phyloP scores from a whole-genome alignment of 495 filamentous ascomycete species.

The Lasiosphaeris hirsuta region DNA sequence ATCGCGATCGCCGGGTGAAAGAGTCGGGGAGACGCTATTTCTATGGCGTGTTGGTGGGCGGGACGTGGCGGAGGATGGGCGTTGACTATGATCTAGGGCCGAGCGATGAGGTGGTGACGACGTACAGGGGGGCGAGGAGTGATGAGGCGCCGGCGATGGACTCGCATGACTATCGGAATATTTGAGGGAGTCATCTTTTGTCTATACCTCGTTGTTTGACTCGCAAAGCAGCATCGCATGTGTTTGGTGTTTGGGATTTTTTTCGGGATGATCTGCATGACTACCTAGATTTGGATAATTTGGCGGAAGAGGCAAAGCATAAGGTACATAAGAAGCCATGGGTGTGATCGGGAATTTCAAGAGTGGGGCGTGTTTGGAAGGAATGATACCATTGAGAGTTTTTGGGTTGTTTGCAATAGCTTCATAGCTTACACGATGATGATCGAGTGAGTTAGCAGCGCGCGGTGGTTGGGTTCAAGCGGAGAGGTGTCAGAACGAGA shows the following conservation, averaged over 20 bases:
- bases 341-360: no score
- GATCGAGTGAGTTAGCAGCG: no score
- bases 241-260: neutral
- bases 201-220: neutral
- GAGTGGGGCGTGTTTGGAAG: no score
- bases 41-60: slow-evolving; percentile 26
- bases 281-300: no score
- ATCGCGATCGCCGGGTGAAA: slow-evolving; percentile 17
- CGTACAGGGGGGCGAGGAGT: slow-evolving; percentile 9
- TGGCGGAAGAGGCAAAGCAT: no score
- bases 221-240: neutral
- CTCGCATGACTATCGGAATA: neutral
- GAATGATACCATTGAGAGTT: no score
- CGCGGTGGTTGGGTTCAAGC: no score
- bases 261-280: no score
- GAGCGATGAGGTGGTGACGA: slow-evolving; percentile 14
- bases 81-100: slow-evolving; percentile 24
- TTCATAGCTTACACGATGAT: no score
- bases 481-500: no score
- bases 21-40: slow-evolving; percentile 29
- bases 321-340: no score
- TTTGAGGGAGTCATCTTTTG: neutral
- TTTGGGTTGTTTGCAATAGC: no score
- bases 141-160: slow-evolving; percentile 10
- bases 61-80: slow-evolving; percentile 20